These are phyloP conservation scores for Hypoxylon cercidicola DNA, from an alignment of 495 filamentous ascomycete genomes.

Conservation along the genomic window DNA sequence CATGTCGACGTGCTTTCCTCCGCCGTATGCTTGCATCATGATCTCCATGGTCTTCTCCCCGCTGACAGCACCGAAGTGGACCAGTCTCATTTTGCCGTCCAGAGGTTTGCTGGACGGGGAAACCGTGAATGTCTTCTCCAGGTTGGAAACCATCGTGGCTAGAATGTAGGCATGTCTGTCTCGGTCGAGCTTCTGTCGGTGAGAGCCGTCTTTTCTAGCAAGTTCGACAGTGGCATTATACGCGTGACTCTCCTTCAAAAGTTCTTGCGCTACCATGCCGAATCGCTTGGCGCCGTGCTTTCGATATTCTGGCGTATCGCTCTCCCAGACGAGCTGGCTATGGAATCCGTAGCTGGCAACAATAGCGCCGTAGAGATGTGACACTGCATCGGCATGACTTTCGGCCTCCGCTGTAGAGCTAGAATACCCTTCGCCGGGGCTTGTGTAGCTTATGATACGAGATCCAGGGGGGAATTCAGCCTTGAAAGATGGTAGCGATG, in stretches of 20 bases:
- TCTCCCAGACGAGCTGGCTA: constrained; percentile 85
- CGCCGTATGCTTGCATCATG: constrained; percentile 79
- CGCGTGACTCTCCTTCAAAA: constrained; percentile 71
- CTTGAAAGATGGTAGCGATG: constrained; percentile 63
- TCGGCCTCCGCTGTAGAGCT: constrained; percentile 16
- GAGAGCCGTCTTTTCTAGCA: constrained; percentile 36
- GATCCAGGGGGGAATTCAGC: constrained; percentile 76
- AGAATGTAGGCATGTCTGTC: constrained; percentile 71
- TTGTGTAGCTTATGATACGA: constrained; percentile 59
- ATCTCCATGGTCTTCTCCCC: constrained; percentile 75
- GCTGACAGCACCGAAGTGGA: constrained; percentile 75
- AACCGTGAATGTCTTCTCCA: constrained; percentile 83
- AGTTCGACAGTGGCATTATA: constrained; percentile 70
- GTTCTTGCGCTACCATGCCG: constrained; percentile 79
- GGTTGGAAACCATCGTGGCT: constrained; percentile 75
- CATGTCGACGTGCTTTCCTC: constrained; percentile 74
- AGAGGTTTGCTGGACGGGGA: constrained; percentile 74
- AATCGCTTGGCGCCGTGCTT: constrained; percentile 80
- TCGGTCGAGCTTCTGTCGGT: constrained; percentile 42
- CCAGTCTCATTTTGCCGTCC: constrained; percentile 71
- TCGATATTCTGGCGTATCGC: constrained; percentile 81
- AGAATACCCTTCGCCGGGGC: constrained; percentile 34
- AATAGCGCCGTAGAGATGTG: constrained; percentile 75
- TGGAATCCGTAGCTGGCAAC: constrained; percentile 91
- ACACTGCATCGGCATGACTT: constrained; percentile 21